Evolutionary conservation across 2,329 filamentous ascomycete species (phyloP), one percentile per base, ranked within the genome.

Genomic region (Herpotrichia juniperi): DNA sequence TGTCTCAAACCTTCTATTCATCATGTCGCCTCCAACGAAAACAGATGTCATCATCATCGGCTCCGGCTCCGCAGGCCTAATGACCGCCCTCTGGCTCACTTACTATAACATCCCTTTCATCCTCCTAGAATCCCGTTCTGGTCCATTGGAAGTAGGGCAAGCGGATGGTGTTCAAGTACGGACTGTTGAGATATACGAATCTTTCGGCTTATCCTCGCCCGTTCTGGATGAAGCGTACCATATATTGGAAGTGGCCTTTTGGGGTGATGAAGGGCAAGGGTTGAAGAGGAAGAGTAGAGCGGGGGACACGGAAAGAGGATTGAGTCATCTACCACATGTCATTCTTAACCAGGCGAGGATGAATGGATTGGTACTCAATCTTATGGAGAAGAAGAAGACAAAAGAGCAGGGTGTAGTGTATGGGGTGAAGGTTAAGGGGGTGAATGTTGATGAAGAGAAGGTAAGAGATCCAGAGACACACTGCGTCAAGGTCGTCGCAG

Each of bases 161-260:
- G 87, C 86, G 12, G 86, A 89, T 57, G 83, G 83, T 1, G 75
- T 88, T 2, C 85, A 89, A 71, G 83, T 81, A 56, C 83, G 87
- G 1, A 89, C 85, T 0, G 76, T 90, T 1, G 86, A 91, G 69
- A 88, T 91, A n/a, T 83, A 91, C 49, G 86, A 91, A 59, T 85
- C 82, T 6, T 87, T 91, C 55, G 87, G 84, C 1, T 79, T 91
- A 37, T 84, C 78, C 1, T 82, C 89, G 53, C 77, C 82, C 8
- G 78, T 83, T 2, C 83, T 86, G 76, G 82, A 84, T 19, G 87
- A 90, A 60, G 79, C 83, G 1, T 87, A 87, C 62, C 85, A 86
- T 61, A 83, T 89, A 67, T 76, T 87, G 2, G 87, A 88, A 72
- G 83, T 88, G 16, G 76, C 76, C 8, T 79, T 80, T 55, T 80